Base-by-base conservation (phyloP, 306 rosid species). In the Carpinus fangiana region DNA sequence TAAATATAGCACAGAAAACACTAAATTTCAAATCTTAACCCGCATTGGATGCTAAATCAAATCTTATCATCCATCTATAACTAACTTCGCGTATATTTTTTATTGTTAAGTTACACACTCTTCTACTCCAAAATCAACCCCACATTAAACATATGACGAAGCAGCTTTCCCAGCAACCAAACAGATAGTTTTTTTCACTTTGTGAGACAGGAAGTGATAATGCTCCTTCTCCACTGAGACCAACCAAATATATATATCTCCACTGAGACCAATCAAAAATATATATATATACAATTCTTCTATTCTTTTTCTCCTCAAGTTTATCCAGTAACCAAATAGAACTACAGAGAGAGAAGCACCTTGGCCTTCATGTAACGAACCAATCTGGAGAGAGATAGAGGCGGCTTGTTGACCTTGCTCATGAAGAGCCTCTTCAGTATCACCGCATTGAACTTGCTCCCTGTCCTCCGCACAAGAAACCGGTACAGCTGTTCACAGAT, bases 321-420 rank as follows among this genome's bases (percentile, higher is more conserved):
- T 64, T 16, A 34, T 6, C 31, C n/a, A 14, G 70, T 5, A 64
- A 64, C 70, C 70, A 31, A 64, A 55, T 55, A 68, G 1, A 69
- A 21, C 45, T 34, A 70, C 55, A 20, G 56, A 23, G 14, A 80
- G 31, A 45, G 16, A 73, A 9, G n/a, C 4, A 57, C 90, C 88
- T 90, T 86, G 48, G 90, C 90, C 73, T 84, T 57, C 80, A 43
- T 86, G 86, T 7, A 90, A 46, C 90, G 84, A 80, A 84, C 80
- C 89, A 90, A 80, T 8, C 91, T 75, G 45, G 96, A 90, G 50
- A 91, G 93, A 3, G 93, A 91, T 2, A 90, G 79, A 7, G 96
- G 91, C 0, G 93, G 80, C 80, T 82, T 90, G 87, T 90, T 90
- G 69, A 86, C 90, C 86, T 90, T 90, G 89, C 96, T 90, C 93